Evolutionary conservation across 176 grass and related monocot genomes (phyloP).

Genomic region (Musa beccarii): DNA sequence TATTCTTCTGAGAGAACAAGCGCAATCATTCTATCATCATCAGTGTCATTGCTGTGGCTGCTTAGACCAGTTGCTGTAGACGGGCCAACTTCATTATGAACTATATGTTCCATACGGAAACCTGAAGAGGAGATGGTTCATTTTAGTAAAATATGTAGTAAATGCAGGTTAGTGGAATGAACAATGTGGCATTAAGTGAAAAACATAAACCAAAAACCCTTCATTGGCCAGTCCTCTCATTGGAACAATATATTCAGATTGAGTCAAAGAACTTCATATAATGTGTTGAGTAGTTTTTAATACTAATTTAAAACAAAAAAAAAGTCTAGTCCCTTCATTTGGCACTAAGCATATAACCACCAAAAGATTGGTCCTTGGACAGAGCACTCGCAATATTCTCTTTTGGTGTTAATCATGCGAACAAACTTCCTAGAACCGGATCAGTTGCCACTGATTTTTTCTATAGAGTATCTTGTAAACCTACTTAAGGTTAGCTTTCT

Average conservation of each 20-base stretch:
- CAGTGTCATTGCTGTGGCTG: slow-evolving; percentile 46
- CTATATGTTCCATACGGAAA: slow-evolving; percentile 33
- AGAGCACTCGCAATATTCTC: not conserved
- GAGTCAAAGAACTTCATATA: no score
- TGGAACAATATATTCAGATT: no score
- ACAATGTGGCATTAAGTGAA: not conserved
- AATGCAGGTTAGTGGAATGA: not conserved
- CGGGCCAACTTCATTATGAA: slow-evolving; percentile 52
- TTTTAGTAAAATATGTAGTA: not conserved
- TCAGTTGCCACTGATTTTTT: not conserved
- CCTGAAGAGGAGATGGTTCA: not conserved
- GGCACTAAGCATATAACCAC: not conserved
- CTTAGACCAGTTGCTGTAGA: slow-evolving; percentile 63
- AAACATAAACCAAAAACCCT: not conserved
- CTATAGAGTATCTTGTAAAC: not conserved
- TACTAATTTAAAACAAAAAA: not conserved
- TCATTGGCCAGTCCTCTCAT: no score
- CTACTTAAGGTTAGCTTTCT: not conserved
- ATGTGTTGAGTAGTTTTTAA: no score
- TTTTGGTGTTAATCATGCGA: not conserved
- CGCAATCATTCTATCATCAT: slow-evolving; percentile 93
- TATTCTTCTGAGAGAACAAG: slow-evolving; percentile 95
- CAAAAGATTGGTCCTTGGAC: not conserved
- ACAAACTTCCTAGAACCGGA: not conserved
- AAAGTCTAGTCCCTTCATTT: not conserved